Evolutionary conservation across 2,329 filamentous ascomycete genomes (phyloP).

Genomic region (Dothistroma septosporum): DNA sequence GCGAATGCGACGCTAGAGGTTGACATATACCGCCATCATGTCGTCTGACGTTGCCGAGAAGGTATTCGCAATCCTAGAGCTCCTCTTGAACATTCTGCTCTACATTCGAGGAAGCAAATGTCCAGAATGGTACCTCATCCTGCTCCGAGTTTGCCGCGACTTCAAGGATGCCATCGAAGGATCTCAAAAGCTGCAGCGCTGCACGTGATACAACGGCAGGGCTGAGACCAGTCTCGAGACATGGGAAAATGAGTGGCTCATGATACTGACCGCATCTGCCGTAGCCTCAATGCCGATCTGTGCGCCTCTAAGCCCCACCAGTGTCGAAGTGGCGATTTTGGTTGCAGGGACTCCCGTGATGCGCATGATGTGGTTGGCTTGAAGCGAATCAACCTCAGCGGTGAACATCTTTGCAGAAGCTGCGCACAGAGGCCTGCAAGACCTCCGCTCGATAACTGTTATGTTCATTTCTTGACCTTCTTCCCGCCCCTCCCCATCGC

Average conservation of each 20-base stretch:
- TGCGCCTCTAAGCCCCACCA: too few species aligned
- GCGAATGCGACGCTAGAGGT: too few species aligned
- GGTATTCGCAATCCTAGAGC: background rate
- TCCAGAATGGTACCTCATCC: background rate
- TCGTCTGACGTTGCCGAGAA: background rate
- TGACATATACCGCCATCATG: too few species aligned
- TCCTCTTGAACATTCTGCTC: background rate
- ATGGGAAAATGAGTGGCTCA: too few species aligned
- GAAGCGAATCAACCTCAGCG: background rate
- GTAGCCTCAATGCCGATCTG: too few species aligned
- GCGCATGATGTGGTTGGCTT: background rate
- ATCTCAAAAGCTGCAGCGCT: background rate
- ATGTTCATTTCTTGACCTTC: conserved; percentile 21
- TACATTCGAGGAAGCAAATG: background rate
- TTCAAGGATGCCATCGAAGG: background rate
- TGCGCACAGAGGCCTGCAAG: background rate
- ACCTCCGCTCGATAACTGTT: background rate
- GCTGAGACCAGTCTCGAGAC: too few species aligned
- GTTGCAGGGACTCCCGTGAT: too few species aligned
- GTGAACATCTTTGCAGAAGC: background rate
- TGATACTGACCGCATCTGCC: too few species aligned
- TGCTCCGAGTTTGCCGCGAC: background rate
- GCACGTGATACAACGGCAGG: too few species aligned
- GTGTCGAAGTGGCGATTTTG: too few species aligned
- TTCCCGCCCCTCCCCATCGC: conserved; percentile 46